These are phyloP conservation scores for Arabidopsis thaliana DNA, from an alignment of 345 rosid genomes.

Conservation along the genomic window DNA sequence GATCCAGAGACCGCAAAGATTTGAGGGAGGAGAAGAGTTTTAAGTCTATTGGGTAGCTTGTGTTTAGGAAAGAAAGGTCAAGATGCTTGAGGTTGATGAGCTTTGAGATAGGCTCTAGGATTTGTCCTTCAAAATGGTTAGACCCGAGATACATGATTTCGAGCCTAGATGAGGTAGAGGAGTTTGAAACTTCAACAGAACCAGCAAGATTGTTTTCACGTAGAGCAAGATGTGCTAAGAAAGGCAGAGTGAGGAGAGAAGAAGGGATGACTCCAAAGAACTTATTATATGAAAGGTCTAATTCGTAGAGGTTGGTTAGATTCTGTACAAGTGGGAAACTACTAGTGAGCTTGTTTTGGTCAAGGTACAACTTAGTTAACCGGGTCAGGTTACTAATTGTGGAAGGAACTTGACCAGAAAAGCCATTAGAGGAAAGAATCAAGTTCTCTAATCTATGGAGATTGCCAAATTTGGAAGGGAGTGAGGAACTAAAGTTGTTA, in stretches of 20 bases:
- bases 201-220: neutral
- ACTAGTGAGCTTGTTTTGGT: neutral
- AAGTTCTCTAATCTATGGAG: neutral
- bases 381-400: constrained; percentile 11
- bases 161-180: constrained; percentile 4
- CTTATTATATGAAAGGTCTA: neutral
- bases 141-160: neutral
- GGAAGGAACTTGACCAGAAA: constrained; percentile 24
- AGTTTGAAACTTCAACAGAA: constrained; percentile 1
- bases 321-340: constrained; percentile 25
- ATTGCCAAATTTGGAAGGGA: constrained; percentile 21
- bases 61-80: constrained; percentile 4
- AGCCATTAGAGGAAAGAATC: neutral
- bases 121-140: neutral
- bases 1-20: accelerated
- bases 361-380: neutral
- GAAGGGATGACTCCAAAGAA: constrained; percentile 26
- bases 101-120: constrained; percentile 32
- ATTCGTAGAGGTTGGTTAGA: neutral
- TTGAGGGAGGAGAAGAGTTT: neutral
- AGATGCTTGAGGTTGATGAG: neutral
- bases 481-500: constrained; percentile 16
- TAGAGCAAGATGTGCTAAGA: neutral
- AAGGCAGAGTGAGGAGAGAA: constrained; percentile 21
- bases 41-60: neutral